These are phyloP conservation scores for Glycine tomentella DNA, from an alignment of 306 rosid species.

Conservation along the genomic window DNA sequence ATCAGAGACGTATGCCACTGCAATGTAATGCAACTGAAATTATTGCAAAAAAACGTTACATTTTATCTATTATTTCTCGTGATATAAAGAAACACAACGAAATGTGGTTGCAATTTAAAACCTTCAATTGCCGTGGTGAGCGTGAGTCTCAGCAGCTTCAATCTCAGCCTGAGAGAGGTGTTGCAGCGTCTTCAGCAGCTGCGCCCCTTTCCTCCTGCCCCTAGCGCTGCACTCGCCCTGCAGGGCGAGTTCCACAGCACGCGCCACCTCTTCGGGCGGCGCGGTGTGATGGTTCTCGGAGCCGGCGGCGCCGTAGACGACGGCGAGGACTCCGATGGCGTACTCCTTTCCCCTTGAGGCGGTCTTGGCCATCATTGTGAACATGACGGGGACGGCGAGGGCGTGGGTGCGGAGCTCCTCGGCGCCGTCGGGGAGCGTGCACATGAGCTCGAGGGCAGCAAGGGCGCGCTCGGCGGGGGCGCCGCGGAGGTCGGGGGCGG, in stretches of 20 bases:
- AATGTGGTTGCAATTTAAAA: too few species aligned
- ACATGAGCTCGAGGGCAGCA: slow-evolving; percentile 88
- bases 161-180: slow-evolving; percentile 11
- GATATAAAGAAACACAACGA: too few species aligned
- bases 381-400: slow-evolving; percentile 91
- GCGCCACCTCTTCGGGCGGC: slow-evolving; percentile 95
- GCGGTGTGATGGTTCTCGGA: slow-evolving; percentile 49
- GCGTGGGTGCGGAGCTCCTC: slow-evolving; percentile 82
- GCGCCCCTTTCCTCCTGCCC: slow-evolving; percentile 82
- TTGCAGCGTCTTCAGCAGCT: slow-evolving; percentile 64
- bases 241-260: slow-evolving; percentile 86
- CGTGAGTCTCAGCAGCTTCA: background rate
- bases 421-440: slow-evolving; percentile 84
- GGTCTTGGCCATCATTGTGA: slow-evolving; percentile 83
- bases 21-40: background rate
- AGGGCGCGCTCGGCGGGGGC: slow-evolving; percentile 79
- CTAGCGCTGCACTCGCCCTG: slow-evolving; percentile 81
- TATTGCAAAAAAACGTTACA: background rate
- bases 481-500: slow-evolving; percentile 70
- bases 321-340: slow-evolving; percentile 83
- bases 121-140: background rate
- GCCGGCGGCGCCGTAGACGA: slow-evolving; percentile 55
- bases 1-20: background rate
- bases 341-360: slow-evolving; percentile 86
- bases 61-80: background rate